Conservation (phyloP, 1,139 yeast species). For the Kurtzmaniella quercitrusa region DNA sequence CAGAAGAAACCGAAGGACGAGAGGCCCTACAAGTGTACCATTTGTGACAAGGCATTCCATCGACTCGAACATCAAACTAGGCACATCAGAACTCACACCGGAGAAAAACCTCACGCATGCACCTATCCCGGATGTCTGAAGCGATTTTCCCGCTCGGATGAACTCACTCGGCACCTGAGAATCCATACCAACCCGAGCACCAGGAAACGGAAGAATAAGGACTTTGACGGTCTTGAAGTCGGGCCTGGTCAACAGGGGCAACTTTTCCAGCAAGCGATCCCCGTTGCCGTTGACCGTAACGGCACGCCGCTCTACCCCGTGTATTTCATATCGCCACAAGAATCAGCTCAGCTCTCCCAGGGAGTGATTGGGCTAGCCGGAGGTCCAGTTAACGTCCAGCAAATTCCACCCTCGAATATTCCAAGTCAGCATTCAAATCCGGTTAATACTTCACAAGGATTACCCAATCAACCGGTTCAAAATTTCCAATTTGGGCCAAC, state of each 20-base stretch:
- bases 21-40: slow-evolving; percentile 55
- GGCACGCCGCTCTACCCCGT: slow-evolving; percentile 37
- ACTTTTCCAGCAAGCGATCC: slow-evolving; percentile 15
- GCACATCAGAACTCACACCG: slow-evolving; percentile 68
- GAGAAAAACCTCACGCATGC: slow-evolving; percentile 74
- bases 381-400: slow-evolving; percentile 3
- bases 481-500: background rate
- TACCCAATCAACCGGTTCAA: slow-evolving; percentile 5
- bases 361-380: slow-evolving; percentile 1
- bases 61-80: slow-evolving; percentile 66
- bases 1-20: slow-evolving; percentile 18
- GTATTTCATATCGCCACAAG: slow-evolving; percentile 27
- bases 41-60: slow-evolving; percentile 61
- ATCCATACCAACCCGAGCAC: slow-evolving; percentile 57
- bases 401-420: background rate
- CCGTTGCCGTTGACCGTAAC: slow-evolving; percentile 30
- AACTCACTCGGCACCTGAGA: slow-evolving; percentile 61
- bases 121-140: slow-evolving; percentile 63
- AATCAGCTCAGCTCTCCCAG: background rate
- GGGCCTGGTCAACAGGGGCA: background rate
- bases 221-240: slow-evolving; percentile 8
- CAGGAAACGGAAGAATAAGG: slow-evolving; percentile 28
- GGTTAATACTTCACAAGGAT: slow-evolving; percentile 5
- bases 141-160: slow-evolving; percentile 64
- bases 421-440: background rate